These are phyloP conservation scores for Whalleya microplaca DNA, from an alignment of 2,329 filamentous ascomycete species.

Conservation along the genomic window DNA sequence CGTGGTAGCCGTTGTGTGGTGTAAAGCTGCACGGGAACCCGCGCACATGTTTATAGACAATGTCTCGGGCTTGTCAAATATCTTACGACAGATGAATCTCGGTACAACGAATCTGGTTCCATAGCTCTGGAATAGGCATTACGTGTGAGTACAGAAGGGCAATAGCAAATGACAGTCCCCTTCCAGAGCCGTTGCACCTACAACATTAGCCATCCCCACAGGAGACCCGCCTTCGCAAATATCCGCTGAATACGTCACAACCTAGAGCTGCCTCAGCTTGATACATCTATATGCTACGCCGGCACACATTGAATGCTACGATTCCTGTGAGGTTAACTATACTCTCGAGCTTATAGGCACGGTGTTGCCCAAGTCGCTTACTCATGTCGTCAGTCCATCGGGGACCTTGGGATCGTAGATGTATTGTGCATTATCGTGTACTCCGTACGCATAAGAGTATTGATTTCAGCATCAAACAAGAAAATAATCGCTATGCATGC, in stretches of 20 bases:
- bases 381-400: not conserved
- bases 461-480: not conserved
- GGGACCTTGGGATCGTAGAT: not conserved
- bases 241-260: constrained; percentile 12
- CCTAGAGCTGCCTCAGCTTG: constrained; percentile 5
- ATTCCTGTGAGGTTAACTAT: not conserved
- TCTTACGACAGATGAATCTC: constrained; percentile 22
- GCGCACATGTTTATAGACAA: constrained; percentile 14
- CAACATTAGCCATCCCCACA: not conserved
- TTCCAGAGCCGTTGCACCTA: not conserved
- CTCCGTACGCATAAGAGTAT: not conserved
- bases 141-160: constrained; percentile 3
- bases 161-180: constrained; percentile 6
- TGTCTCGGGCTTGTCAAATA: constrained; percentile 15
- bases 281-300: not conserved
- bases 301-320: not conserved
- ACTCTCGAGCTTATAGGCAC: not conserved
- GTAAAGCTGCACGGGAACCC: constrained; percentile 18
- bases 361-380: not conserved
- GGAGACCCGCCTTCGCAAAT: not conserved
- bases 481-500: not conserved
- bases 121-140: constrained; percentile 19
- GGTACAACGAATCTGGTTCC: constrained; percentile 26
- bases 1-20: constrained; percentile 13
- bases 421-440: not conserved